These are phyloP conservation scores for Lecanicillium sp. DNA, from an alignment of 2,329 filamentous ascomycete genomes.

Conservation along the genomic window DNA sequence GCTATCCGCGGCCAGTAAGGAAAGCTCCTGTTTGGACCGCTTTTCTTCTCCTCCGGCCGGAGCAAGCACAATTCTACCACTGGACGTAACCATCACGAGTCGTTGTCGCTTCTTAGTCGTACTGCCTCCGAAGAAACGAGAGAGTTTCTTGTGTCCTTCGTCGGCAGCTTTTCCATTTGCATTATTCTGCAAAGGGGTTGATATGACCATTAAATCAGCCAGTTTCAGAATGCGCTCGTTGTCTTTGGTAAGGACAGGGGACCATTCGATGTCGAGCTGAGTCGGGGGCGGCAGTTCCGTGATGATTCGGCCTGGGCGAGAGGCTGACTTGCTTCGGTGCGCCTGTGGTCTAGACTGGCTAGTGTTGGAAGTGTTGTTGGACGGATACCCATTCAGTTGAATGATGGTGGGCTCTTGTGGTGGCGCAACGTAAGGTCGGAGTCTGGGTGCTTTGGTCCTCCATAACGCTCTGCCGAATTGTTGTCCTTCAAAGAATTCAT, in stretches of 20 bases:
- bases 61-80: slow-evolving; percentile 81
- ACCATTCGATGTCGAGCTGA: slow-evolving; percentile 97
- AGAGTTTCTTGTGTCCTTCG: slow-evolving; percentile 79
- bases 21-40: slow-evolving; percentile 86
- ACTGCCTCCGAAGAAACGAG: slow-evolving; percentile 86
- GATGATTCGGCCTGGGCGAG: slow-evolving; percentile 72
- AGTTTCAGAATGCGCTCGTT: slow-evolving; percentile 95
- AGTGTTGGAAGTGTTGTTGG: slow-evolving; percentile 23
- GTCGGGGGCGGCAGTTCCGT: slow-evolving; percentile 95
- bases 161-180: slow-evolving; percentile 65
- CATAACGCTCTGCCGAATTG: slow-evolving; percentile 78
- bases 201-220: slow-evolving; percentile 81
- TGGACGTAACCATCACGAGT: slow-evolving; percentile 90
- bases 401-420: slow-evolving; percentile 68
- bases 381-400: slow-evolving; percentile 57
- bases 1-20: slow-evolving; percentile 69
- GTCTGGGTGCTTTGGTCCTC: slow-evolving; percentile 80
- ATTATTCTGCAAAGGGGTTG: slow-evolving; percentile 69
- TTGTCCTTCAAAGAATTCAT: slow-evolving; percentile 89
- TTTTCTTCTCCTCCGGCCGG: slow-evolving; percentile 93
- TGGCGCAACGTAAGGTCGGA: slow-evolving; percentile 78
- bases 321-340: slow-evolving; percentile 37
- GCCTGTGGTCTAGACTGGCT: slow-evolving; percentile 30
- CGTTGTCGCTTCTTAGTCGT: slow-evolving; percentile 89
- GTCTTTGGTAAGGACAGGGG: slow-evolving; percentile 79